These are phyloP conservation scores for Acanthochlamys bracteata DNA, from an alignment of 106 monocot species.

Conservation along the genomic window DNA sequence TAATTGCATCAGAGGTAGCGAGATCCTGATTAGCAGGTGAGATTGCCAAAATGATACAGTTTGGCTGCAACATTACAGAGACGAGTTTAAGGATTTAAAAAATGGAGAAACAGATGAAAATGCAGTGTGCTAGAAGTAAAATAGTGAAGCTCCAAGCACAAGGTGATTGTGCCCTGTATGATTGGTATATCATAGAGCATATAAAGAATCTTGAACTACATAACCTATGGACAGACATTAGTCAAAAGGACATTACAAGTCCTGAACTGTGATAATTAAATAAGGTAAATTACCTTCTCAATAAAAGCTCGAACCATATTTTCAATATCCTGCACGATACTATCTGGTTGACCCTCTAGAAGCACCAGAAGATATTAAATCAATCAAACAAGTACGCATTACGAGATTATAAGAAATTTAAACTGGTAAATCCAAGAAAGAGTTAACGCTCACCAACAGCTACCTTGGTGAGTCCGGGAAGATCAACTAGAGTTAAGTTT, in stretches of 20 bases:
- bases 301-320: conserved; percentile 87
- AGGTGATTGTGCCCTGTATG: too few species aligned
- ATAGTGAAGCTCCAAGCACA: too few species aligned
- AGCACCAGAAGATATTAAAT: neutral
- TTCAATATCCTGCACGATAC: conserved; percentile 68
- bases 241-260: neutral
- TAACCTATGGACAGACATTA: too few species aligned
- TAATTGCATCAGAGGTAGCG: conserved; percentile 90
- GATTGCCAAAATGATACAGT: conserved; percentile 83
- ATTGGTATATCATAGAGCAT: too few species aligned
- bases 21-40: conserved; percentile 96
- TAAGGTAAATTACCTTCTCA: conserved; percentile 49
- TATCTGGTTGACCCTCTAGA: conserved; percentile 73
- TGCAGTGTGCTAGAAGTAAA: too few species aligned
- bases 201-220: too few species aligned
- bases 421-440: neutral
- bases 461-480: conserved; percentile 96
- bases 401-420: neutral
- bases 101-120: too few species aligned
- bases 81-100: neutral
- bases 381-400: neutral
- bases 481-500: conserved; percentile 89
- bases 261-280: neutral
- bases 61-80: conserved; percentile 43
- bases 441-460: conserved; percentile 72